phyloP scores from a whole-genome alignment of 768 basidiomycete genomes.

The Boletus edulis region DNA sequence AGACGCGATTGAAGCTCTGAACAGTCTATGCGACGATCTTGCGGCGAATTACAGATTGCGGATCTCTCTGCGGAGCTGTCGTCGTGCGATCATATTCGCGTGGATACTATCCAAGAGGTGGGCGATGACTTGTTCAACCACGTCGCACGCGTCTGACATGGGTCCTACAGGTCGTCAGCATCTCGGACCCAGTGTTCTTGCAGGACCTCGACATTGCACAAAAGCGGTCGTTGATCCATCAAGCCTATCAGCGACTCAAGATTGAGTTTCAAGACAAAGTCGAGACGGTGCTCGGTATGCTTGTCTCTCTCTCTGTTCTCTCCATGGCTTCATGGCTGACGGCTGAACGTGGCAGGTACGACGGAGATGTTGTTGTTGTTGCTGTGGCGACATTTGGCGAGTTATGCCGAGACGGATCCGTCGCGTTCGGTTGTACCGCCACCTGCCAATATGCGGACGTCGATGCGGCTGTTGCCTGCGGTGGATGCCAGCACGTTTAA shows the following conservation, averaged over 20 bases:
- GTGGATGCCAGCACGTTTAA: slow-evolving; percentile 58
- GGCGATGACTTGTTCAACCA: slow-evolving; percentile 6
- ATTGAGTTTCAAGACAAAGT: slow-evolving; percentile 44
- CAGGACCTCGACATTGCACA: slow-evolving; percentile 68
- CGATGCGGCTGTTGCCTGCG: slow-evolving; percentile 55
- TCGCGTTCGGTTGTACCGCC: slow-evolving; percentile 4
- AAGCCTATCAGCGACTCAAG: slow-evolving; percentile 53
- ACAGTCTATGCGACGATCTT: slow-evolving; percentile 61
- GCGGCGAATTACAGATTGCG: slow-evolving; percentile 54
- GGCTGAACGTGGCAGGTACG: slow-evolving; percentile 42
- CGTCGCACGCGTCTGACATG: not conserved
- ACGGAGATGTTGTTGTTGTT: slow-evolving; percentile 81
- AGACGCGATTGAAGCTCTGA: slow-evolving; percentile 66
- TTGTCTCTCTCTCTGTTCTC: not conserved
- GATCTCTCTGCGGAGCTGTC: slow-evolving; percentile 70
- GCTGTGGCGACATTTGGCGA: slow-evolving; percentile 75
- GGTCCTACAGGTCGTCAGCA: slow-evolving; percentile 43
- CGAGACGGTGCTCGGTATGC: slow-evolving; percentile 52
- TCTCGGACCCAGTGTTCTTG: slow-evolving; percentile 53
- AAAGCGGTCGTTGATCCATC: slow-evolving; percentile 60
- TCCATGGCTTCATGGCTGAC: too few species aligned
- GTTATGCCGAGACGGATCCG: slow-evolving; percentile 47
- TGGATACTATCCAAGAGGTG: slow-evolving; percentile 73
- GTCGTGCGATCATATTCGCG: slow-evolving; percentile 64
- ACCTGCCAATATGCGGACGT: slow-evolving; percentile 38